Conservation (phyloP, 345 rosid genomes). For the Sisymbrium altissimum region DNA sequence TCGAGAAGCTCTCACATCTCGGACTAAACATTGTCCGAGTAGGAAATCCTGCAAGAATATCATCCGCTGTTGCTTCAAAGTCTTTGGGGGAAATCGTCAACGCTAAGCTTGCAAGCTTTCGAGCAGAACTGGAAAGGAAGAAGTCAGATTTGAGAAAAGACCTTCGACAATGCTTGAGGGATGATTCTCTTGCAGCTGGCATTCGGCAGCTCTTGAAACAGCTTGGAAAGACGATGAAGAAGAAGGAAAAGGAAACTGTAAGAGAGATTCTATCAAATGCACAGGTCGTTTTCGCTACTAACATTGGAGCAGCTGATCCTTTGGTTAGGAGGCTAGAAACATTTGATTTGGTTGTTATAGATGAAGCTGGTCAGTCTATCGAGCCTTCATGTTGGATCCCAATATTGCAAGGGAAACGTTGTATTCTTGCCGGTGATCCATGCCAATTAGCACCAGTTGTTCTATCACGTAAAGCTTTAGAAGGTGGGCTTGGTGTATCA, state of each 20-base stretch:
- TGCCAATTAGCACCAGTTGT: conserved; percentile 95
- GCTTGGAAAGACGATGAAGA: conserved; percentile 77
- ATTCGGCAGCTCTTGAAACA: conserved; percentile 96
- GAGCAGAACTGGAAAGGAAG: conserved; percentile 72
- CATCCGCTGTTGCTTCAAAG: conserved; percentile 78
- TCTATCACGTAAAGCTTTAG: conserved; percentile 81
- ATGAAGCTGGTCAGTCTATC: conserved; percentile 96
- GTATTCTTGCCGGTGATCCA: conserved; percentile 89
- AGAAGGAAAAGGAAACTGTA: conserved; percentile 87
- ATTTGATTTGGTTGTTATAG: conserved; percentile 89
- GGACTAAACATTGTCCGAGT: conserved; percentile 81
- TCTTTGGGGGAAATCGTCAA: conserved; percentile 86
- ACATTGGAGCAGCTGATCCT: conserved; percentile 95
- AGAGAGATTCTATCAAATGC: conserved; percentile 76
- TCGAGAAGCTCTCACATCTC: conserved; percentile 70
- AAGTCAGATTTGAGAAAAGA: conserved; percentile 87
- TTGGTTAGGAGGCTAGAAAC: conserved; percentile 66
- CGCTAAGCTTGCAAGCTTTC: conserved; percentile 59
- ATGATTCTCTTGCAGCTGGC: conserved; percentile 94
- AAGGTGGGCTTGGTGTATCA: conserved; percentile 89
- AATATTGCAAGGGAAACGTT: conserved; percentile 85
- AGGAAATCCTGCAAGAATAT: conserved; percentile 94
- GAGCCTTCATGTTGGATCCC: conserved; percentile 98
- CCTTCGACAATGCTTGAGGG: conserved; percentile 70
- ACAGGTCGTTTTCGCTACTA: conserved; percentile 90